A percentile compares a stretch with the other conserved stretches of the same genome.
Conservation (phyloP, 2,329 filamentous ascomycete genomes). For the Davidsoniella virescens region DNA sequence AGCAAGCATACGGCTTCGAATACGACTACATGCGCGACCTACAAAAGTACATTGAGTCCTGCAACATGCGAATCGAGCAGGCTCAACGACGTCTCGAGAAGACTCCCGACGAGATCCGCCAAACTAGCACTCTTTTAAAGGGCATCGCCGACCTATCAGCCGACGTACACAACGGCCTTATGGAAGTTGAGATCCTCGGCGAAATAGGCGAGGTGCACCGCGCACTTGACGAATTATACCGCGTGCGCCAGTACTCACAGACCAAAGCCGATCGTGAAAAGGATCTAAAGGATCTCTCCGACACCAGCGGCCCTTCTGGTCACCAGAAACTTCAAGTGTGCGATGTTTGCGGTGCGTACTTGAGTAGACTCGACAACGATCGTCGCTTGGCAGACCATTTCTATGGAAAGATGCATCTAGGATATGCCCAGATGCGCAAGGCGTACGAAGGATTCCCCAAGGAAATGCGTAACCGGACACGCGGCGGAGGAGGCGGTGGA, state of each 20-base stretch:
- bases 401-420: conserved; percentile 98
- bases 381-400: conserved; percentile 89
- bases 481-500: conserved; percentile 34
- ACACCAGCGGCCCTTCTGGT: conserved; percentile 81
- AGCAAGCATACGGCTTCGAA: conserved; percentile 73
- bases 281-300: conserved; percentile 76
- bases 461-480: conserved; percentile 60
- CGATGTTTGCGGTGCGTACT: conserved; percentile 92
- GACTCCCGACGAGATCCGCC: conserved; percentile 90
- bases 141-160: conserved; percentile 65
- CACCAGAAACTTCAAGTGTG: conserved; percentile 98
- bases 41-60: conserved; percentile 92
- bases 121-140: conserved; percentile 68
- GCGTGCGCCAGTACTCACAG: conserved; percentile 62
- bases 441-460: conserved; percentile 75
- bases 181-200: conserved; percentile 74
- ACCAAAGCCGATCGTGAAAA: conserved; percentile 71
- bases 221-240: conserved; percentile 77
- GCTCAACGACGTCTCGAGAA: conserved; percentile 87
- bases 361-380: conserved; percentile 86
- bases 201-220: conserved; percentile 66
- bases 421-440: conserved; percentile 96
- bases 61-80: conserved; percentile 81
- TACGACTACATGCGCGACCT: conserved; percentile 95
- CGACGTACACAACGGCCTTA: conserved; percentile 64